A percentile compares a stretch with the other conserved stretches of the same genome.
phyloP scores from a whole-genome alignment of 495 filamentous ascomycete genomes.

The Penicillium waksmanii region DNA sequence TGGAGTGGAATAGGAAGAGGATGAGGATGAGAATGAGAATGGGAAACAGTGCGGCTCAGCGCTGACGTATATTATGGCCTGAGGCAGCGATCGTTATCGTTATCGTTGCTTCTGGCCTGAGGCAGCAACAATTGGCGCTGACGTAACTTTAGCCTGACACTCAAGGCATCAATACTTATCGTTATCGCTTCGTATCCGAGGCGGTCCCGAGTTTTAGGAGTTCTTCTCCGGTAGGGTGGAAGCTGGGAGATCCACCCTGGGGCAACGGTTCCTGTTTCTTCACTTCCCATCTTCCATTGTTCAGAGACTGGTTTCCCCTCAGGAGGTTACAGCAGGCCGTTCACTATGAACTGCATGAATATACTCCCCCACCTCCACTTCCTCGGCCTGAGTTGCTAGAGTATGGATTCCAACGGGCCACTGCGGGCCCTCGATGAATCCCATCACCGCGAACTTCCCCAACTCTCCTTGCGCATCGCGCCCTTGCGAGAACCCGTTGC shows the following conservation, averaged over 20 bases:
- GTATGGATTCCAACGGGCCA: slow-evolving; percentile 40
- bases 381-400: slow-evolving; percentile 18
- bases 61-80: neutral
- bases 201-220: too few relatives aligned
- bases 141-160: neutral
- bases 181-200: neutral
- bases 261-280: neutral
- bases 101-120: too few relatives aligned
- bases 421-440: slow-evolving; percentile 46
- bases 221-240: neutral
- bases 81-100: neutral
- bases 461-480: slow-evolving; percentile 52
- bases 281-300: too few relatives aligned
- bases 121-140: neutral
- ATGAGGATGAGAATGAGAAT: too few relatives aligned
- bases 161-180: neutral
- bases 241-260: neutral
- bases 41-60: neutral
- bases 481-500: slow-evolving; percentile 53
- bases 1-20: too few relatives aligned
- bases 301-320: neutral
- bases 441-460: slow-evolving; percentile 47
- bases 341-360: slow-evolving; percentile 18
- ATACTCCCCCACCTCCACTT: slow-evolving; percentile 8
- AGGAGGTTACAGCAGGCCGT: neutral